Evolutionary conservation across 2,329 filamentous ascomycete genomes (phyloP), one percentile per base, ranked within the genome.

Genomic region (Lasiodiplodia hormozganensis): DNA sequence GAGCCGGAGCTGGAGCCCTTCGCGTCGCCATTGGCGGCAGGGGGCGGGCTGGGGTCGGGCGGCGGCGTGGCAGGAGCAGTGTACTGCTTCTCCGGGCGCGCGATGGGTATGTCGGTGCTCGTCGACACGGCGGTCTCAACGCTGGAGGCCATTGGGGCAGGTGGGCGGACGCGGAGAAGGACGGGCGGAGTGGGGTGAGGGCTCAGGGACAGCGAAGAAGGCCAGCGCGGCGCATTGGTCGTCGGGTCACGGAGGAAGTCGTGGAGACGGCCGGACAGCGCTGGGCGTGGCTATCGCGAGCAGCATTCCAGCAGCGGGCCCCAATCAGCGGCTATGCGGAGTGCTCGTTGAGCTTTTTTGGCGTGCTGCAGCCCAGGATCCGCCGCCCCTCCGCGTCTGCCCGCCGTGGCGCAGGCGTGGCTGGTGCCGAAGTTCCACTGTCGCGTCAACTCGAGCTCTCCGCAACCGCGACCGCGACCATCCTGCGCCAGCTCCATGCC

Each of bases 51-150:
- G 31, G 58, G n/a, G 31, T 68, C 68, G 70, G 70, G 69, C 65
- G 34, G 58, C 12, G 47, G n/a, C n/a, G 40, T n/a, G 38, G 70
- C 70, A 28, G 74, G 74, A 67, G 73, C 58, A 18, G 57, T 54
- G 69, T 74, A 74, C 47, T 70, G 69, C 25, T 70, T 71, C 60
- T 77, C 74, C 67, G 76, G 69, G 70, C 62, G 64, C 70, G 74
- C 54, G 40, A 68, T 69, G 28, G 73, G 71, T 16, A 75, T 65
- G 66, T 77, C 74, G 60, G 74, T 72, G 68, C 74, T 74, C 54
- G 76, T 74, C 21, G 73, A 71, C 56, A 73, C 71, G 25, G 75
- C 71, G 16, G 73, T 76, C 56, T 74, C 68, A 62, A 68, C 51
- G 58, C 25, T 38, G 58, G 67, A 68, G 31, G 67, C 67, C 67